Base-by-base conservation (phyloP, 345 rosid species). In the Gossypium mustelinum region DNA sequence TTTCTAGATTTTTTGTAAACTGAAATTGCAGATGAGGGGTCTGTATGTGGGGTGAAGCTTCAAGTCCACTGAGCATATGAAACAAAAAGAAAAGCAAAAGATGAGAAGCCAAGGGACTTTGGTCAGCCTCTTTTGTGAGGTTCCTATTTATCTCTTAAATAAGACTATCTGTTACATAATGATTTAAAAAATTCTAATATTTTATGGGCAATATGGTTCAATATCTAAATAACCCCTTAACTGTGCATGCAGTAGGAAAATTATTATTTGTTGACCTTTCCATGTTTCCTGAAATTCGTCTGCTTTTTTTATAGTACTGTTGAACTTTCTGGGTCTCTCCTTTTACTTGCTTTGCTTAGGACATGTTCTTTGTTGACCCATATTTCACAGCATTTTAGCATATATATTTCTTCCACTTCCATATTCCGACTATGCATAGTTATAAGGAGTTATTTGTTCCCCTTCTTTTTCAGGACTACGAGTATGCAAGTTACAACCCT, bases 401-500 rank as follows among this genome's bases (percentile, higher is more conserved):
- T 48, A 17, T 73, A 18, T 68, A 43, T 50, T 20, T 48, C 34
- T 22, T 18, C 48, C 20, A 18, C n/a, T 44, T 45, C 20, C 50
- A 52, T 6, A 14, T 56, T 58, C 24, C 13, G 17, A 11, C 60
- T 20, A 24, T 47, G 73, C 7, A 17, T 44, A 5, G 67, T 76
- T 66, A 52, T 75, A 14, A 59, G 29, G 29, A 68, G 18, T 58
- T 29, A 2, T 79, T 63, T 47, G 2, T 56, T 43, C 27, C 45
- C 9, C 41, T 55, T 34, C 4, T 34, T 44, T 73, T 61, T 16
- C 81, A 95, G 99, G 99, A 95, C 83, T 95, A 91, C 18, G 99
- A 95, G 89, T 95, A 93, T 78, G 71, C 97, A 56, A 90, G 93
- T 82, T 91, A 82, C 82, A 95, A 95, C 78, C 97, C 97, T 9